Evolutionary conservation across 225 moss, liverwort and hornwort genomes (phyloP), one percentile per base, ranked within the genome.

Genomic region (Bryum argenteum): DNA sequence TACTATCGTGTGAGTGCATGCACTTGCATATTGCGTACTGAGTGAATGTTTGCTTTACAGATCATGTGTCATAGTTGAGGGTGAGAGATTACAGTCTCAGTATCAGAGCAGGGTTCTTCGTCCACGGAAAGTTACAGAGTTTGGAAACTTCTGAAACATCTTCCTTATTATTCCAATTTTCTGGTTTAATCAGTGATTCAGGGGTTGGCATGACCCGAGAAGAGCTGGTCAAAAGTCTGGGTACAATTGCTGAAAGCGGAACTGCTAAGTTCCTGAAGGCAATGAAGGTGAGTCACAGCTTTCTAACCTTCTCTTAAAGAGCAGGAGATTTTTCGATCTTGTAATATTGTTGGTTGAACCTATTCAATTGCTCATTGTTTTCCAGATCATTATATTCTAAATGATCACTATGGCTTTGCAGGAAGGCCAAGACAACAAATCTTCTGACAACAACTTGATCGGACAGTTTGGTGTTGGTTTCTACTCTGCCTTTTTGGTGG

Each of bases 401-500:
- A 22, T 1, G 50, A 22, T 71, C 11, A 11, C 42, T 65, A 0
- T 70, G 48, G 48, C 5, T 44, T 2, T 74, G 61, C 78, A 89
- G 87, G 87, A 91, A 10, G 84, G 68, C 26, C 86, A 91, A 68
- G 88, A 91, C 4, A 77, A 77, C 11, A 51, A 65, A 8, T 71
- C 65, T 13, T 43, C 80, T 1, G 89, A 89, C 54, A 89, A 88
- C 58, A 92, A 92, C 53, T 54, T 92, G 67, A 92, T 92, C 57
- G 91, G 91, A 58, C 91, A 92, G 67, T 92, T 92, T 60, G 91
- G 91, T 72, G 91, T 92, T 33, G 91, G 91, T 71, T 92, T 92
- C 52, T 92, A 92, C 61, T 92, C 91, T 50, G 88, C 89, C 11
- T 92, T 92, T 72, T 59, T 91, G 66, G 91, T 91, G 22, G 79